Base-by-base conservation (phyloP, 352 stramenopile species). In the Phytophthora meadii region DNA sequence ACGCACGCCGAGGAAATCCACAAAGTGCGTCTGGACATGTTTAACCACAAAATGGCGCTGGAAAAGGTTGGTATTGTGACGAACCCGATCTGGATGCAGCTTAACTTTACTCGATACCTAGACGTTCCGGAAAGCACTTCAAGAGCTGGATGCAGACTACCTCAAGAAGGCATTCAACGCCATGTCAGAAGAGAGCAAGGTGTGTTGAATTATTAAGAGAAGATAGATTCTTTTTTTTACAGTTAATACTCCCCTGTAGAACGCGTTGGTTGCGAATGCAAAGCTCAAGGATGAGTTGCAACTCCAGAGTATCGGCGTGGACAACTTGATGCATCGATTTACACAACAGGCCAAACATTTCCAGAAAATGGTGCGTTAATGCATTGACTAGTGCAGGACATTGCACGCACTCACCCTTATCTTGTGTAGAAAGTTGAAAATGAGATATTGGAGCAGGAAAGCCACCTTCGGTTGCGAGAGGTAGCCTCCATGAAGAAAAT, bases 11-110 rank as follows among this genome's bases (percentile, higher is more conserved):
- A 92, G 19, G 80, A 92, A 66, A 89, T 92, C 52, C 82, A 92
- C 59, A 88, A 89, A 66, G 80, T 92, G 44, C 76, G 82, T 8
- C 70, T 92, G 37, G 84, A 93, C 58, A 90, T 91, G 82, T 93
- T 93, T 60, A 93, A 93, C 54, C 84, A 92, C 76, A 93, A 92
- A 54, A 92, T 93, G 82, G 82, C 82, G 34, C 71, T 93, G 25
- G 84, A 93, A 63, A 90, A 93, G 79, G 81, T 89, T 34, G 55
- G 15, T 42, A 4, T 42, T n/a, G 28, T 22, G 27, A 32, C 22
- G 4, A 45, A 30, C 3, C 14, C 52, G 32, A 27, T 11, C 30
- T 10, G 53, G 32, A 42, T 39, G 53, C 17, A 22, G 34, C 28
- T n/a, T 51, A 32, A 11, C 40, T 52, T 10, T 12, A 36, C 9